A percentile compares a stretch with the other conserved stretches of the same genome.
These are phyloP conservation scores for Guillardia theta DNA, from an alignment of 78 protist species.

Conservation along the genomic window DNA sequence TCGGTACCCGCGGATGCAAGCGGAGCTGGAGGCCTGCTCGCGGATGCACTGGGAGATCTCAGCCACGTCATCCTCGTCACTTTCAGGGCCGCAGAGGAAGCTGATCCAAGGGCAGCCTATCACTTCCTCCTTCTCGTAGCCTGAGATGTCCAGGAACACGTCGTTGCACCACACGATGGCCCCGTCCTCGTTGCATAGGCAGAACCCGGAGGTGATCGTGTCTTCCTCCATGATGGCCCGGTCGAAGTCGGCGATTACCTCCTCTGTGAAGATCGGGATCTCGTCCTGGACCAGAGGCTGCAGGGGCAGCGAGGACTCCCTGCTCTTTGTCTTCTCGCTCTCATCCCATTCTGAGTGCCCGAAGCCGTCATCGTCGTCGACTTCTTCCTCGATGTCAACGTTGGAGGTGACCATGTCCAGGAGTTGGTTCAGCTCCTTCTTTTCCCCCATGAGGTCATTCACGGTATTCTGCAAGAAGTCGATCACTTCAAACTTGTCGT, in stretches of 20 bases:
- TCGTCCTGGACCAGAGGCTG: background rate
- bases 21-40: background rate
- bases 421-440: no score
- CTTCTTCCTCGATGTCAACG: no score
- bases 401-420: no score
- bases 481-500: no score
- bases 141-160: background rate
- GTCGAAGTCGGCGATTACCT: background rate
- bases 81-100: background rate
- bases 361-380: no score
- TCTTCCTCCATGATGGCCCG: background rate
- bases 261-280: background rate
- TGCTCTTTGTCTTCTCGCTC: no score
- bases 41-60: background rate
- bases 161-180: background rate
- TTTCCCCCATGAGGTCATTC: no score
- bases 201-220: background rate
- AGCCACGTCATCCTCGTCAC: background rate
- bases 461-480: no score
- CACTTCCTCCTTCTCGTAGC: background rate
- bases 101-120: background rate
- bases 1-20: background rate
- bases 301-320: no score
- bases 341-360: no score
- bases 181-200: background rate